Conservation (phyloP, 225 moss, liverwort and hornwort genomes). For the Physcomitrium patens region DNA sequence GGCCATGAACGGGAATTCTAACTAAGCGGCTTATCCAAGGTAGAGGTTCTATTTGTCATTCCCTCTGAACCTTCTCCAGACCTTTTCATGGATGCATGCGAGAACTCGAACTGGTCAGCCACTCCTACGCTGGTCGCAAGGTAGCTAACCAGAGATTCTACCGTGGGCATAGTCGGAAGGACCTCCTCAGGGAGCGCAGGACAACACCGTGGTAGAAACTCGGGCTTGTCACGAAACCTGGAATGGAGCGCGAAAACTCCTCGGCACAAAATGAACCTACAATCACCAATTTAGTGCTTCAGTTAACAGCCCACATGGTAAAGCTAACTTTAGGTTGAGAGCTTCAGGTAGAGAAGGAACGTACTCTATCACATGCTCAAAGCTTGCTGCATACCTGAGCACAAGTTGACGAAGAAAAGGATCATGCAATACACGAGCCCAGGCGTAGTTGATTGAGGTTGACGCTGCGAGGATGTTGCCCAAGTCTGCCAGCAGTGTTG, state of each 20-base stretch:
- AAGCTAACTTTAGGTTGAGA: neutral
- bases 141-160: constrained; percentile 68
- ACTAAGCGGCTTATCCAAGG: constrained; percentile 17
- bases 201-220: constrained; percentile 77
- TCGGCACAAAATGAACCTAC: constrained; percentile 92
- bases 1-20: constrained; percentile 33
- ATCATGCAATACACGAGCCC: constrained; percentile 81
- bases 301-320: no score
- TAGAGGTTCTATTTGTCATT: constrained; percentile 2
- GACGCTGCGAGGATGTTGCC: constrained; percentile 69
- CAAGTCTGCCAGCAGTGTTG: constrained; percentile 63
- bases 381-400: constrained; percentile 52
- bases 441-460: constrained; percentile 51
- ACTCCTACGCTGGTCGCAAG: constrained; percentile 74
- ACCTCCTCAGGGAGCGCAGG: constrained; percentile 82
- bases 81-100: constrained; percentile 25
- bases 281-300: neutral
- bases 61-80: constrained; percentile 12
- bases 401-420: constrained; percentile 88
- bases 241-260: constrained; percentile 76
- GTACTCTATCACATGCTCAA: no score
- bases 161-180: constrained; percentile 48
- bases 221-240: constrained; percentile 60
- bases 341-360: neutral
- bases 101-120: constrained; percentile 70